phyloP scores from a whole-genome alignment of 164 flowering plant species.

The Annona squamosa region DNA sequence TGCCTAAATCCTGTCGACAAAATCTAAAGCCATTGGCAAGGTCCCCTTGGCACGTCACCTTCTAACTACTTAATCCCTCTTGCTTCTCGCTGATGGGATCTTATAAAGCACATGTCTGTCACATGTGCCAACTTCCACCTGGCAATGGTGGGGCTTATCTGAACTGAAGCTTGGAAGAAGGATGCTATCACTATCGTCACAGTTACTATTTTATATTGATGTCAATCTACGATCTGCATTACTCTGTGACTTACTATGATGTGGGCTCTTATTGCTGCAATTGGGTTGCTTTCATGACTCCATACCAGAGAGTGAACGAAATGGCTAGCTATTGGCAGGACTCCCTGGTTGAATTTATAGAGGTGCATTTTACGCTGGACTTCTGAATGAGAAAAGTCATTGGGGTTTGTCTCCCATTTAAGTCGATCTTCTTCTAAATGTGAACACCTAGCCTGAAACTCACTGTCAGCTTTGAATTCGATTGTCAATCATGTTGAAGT shows the following conservation, averaged over 20 bases:
- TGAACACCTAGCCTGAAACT: background rate
- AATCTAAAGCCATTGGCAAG: background rate
- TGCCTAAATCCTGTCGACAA: background rate
- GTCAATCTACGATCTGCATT: background rate
- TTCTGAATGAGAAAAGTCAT: background rate
- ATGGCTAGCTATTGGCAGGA: background rate
- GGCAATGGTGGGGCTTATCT: slow-evolving; percentile 3
- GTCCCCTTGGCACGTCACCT: slow-evolving; percentile 9
- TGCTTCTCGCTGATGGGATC: background rate
- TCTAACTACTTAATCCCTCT: background rate
- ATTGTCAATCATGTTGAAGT: background rate
- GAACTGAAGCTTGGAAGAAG: background rate
- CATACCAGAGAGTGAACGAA: background rate
- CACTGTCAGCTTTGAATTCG: background rate
- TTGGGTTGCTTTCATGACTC: background rate
- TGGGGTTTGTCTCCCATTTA: background rate
- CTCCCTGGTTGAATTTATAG: background rate
- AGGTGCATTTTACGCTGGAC: background rate
- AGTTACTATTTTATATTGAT: background rate
- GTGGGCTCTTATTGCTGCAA: background rate
- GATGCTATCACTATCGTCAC: background rate
- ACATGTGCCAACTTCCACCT: slow-evolving; percentile 5
- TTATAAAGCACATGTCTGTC: background rate
- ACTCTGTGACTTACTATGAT: background rate
- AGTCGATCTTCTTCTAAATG: slow-evolving; percentile 1